Conservation (phyloP, 495 filamentous ascomycete species). For the Rostrohypoxylon terebratum region DNA sequence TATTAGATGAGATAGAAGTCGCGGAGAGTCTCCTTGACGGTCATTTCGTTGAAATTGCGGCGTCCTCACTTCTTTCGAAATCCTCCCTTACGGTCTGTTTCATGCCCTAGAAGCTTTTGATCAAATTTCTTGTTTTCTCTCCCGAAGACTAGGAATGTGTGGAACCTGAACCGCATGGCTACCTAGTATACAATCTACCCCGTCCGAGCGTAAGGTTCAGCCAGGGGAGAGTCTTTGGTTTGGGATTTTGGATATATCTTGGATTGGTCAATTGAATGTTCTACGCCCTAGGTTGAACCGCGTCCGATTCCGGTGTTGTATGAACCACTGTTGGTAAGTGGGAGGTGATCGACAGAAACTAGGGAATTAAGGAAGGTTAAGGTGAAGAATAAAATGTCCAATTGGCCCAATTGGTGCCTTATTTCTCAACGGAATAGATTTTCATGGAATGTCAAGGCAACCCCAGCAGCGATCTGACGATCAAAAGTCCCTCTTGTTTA, state of each 20-base stretch:
- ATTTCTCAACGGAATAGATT: neutral
- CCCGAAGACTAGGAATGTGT: constrained; percentile 24
- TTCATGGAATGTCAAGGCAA: neutral
- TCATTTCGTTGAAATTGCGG: neutral
- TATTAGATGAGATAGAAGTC: neutral
- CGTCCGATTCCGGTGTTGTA: constrained; percentile 3
- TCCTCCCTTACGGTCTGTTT: neutral
- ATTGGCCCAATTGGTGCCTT: neutral
- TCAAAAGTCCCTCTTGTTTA: constrained; percentile 16
- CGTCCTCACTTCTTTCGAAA: neutral
- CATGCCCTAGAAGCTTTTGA: neutral
- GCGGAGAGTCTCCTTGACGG: neutral
- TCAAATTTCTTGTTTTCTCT: constrained; percentile 19
- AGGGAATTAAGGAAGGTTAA: neutral
- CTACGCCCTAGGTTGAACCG: neutral
- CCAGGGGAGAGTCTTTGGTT: constrained; percentile 12
- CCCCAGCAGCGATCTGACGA: constrained; percentile 17
- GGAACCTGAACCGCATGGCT: constrained; percentile 15
- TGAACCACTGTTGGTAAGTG: neutral
- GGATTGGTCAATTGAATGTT: neutral
- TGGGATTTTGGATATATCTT: neutral
- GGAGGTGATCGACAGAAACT: constrained; percentile 8
- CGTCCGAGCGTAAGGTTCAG: constrained; percentile 28
- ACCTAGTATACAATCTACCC: constrained; percentile 20
- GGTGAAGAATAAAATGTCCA: constrained; percentile 11